A percentile compares a stretch with the other conserved stretches of the same genome.
Evolutionary conservation across 371 early-diverging fungal genomes (phyloP).

Genomic region (Dinochytrium kinnereticum): DNA sequence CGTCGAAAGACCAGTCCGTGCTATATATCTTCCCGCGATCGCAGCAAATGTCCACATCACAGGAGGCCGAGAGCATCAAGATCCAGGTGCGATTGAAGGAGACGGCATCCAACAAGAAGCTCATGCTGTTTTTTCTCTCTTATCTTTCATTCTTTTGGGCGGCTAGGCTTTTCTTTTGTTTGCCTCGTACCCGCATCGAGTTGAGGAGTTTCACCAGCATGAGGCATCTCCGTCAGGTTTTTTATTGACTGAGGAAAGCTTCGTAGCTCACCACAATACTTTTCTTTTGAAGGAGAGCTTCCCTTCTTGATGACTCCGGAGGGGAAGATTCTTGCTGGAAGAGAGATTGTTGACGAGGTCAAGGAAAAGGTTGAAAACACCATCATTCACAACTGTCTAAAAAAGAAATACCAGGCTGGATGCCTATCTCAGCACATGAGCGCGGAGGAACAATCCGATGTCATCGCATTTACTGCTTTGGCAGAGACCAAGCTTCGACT

Average conservation of each 20-base stretch:
- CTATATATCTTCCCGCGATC: slow-evolving; percentile 29
- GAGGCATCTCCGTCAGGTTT: slow-evolving; percentile 43
- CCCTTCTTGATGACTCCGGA: slow-evolving; percentile 37
- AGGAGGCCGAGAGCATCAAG: slow-evolving; percentile 25
- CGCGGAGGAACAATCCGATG: slow-evolving; percentile 24
- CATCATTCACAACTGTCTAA: not conserved
- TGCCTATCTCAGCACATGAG: slow-evolving; percentile 21
- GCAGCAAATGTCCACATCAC: slow-evolving; percentile 23
- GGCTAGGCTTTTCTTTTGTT: slow-evolving; percentile 38
- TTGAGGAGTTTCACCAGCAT: slow-evolving; percentile 31
- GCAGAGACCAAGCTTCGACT: slow-evolving; percentile 39
- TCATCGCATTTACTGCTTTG: slow-evolving; percentile 33
- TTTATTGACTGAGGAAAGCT: not conserved
- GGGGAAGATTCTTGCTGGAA: slow-evolving; percentile 36
- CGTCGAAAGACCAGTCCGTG: slow-evolving; percentile 16
- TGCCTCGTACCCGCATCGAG: slow-evolving; percentile 34
- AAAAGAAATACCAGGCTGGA: slow-evolving; percentile 16
- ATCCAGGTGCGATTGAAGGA: slow-evolving; percentile 33
- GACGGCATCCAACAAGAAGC: no score
- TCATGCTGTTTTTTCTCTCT: not conserved
- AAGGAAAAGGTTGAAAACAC: slow-evolving; percentile 23
- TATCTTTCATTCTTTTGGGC: not conserved
- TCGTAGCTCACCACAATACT: no score
- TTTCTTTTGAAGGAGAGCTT: slow-evolving; percentile 36
- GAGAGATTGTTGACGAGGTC: slow-evolving; percentile 44